phyloP scores from a whole-genome alignment of 441 rosid species.

The Arabidopsis lyrata region DNA sequence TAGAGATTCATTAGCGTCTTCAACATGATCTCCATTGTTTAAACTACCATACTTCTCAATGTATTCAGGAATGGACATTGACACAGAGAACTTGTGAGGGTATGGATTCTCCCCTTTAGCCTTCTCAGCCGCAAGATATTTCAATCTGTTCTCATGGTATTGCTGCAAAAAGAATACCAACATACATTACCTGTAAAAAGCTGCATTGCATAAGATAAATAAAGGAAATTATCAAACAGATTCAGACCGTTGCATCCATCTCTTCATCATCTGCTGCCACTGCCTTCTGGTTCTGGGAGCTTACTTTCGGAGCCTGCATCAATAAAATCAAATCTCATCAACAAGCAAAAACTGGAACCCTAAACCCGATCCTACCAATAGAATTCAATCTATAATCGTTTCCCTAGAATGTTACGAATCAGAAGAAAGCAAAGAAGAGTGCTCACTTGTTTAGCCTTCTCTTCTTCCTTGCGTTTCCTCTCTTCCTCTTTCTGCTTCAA shows the following conservation, averaged over 20 bases:
- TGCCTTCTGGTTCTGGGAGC: conserved; percentile 51
- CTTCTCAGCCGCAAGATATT: conserved; percentile 64
- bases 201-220: neutral
- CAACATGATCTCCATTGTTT: conserved; percentile 69
- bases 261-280: conserved; percentile 72
- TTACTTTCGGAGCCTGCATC: conserved; percentile 41
- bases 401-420: neutral
- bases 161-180: conserved; percentile 58
- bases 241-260: conserved; percentile 83
- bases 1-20: conserved; percentile 58
- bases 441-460: conserved; percentile 63
- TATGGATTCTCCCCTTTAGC: conserved; percentile 71
- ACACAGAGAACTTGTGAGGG: conserved; percentile 70
- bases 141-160: conserved; percentile 75
- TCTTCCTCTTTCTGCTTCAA: conserved; percentile 71
- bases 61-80: conserved; percentile 63
- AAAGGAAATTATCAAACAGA: neutral
- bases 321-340: neutral
- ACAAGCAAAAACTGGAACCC: neutral
- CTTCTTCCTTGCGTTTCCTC: conserved; percentile 60
- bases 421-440: neutral
- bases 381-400: conserved; percentile 6
- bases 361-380: neutral
- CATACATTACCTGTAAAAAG: neutral
- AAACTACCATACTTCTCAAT: conserved; percentile 58